A percentile compares a stretch with the other conserved stretches of the same genome.
Conservation (phyloP, 228 moss, liverwort and hornwort genomes). For the Sphagnum magellanicum region DNA sequence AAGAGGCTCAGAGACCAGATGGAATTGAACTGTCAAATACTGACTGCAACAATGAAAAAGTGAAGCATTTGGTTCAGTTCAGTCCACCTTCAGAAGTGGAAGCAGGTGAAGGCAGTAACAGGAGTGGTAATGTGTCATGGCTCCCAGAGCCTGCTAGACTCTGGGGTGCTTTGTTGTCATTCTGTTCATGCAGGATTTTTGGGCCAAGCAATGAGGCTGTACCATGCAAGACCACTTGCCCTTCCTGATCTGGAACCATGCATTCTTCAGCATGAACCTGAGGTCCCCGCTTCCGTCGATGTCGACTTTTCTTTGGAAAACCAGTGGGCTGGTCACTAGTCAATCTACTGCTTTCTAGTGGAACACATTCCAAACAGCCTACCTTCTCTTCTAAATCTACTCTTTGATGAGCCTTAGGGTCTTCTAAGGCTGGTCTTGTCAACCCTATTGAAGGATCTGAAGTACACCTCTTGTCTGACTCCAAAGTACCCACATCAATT, state of each 20-base stretch:
- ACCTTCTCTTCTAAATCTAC: slow-evolving; percentile 5
- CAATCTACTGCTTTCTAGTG: slow-evolving; percentile 14
- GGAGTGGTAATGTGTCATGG: slow-evolving; percentile 19
- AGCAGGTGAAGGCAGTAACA: slow-evolving; percentile 28
- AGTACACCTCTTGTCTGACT: no score
- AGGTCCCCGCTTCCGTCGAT: slow-evolving; percentile 30
- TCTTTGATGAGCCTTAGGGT: no score
- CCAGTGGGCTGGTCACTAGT: slow-evolving; percentile 17
- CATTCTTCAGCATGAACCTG: slow-evolving; percentile 44
- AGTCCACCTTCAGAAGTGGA: slow-evolving; percentile 27
- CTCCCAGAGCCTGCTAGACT: slow-evolving; percentile 12
- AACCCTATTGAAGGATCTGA: no score
- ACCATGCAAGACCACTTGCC: slow-evolving; percentile 7
- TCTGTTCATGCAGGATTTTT: slow-evolving; percentile 11
- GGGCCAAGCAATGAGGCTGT: slow-evolving; percentile 13
- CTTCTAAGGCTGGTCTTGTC: no score
- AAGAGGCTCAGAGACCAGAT: no score
- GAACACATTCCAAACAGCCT: slow-evolving; percentile 5
- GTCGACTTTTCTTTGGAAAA: slow-evolving; percentile 29
- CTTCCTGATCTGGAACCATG: slow-evolving; percentile 21
- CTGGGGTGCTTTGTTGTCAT: slow-evolving; percentile 11
- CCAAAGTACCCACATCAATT: no score
- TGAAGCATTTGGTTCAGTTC: background rate
- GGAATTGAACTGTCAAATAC: no score
- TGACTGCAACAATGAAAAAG: background rate